Base-by-base conservation (phyloP, 2,329 filamentous ascomycete genomes). In the Diaporthe ilicicola region DNA sequence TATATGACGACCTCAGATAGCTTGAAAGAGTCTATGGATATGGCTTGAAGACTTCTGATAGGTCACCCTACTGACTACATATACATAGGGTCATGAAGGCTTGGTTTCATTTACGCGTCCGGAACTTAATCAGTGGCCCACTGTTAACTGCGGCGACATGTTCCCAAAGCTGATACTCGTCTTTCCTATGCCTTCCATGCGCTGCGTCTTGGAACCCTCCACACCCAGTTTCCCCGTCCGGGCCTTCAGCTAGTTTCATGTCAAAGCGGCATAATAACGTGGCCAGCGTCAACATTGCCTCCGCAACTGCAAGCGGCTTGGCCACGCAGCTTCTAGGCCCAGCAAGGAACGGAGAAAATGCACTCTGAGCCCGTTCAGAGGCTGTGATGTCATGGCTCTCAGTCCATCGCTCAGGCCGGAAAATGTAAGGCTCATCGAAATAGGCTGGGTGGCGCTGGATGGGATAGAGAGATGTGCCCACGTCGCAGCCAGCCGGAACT, bases 91-190 rank as follows among this genome's bases (percentile, higher is more conserved):
- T 44, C 39, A 9, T 13, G 5, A 27, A 29, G 5, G 19, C 17
- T 22, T 46, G 17, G 24, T 15, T n/a, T 32, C n/a, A 46, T 32
- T 29, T n/a, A 9, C 39, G 56, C n/a, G 44, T 39, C 17, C 39
- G 19, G 19, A 46, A 61, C 19, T 22, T 37, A 29, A 61, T 13
- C 17, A 61, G 17, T 0, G 56, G 56, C 1, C 56, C 56, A 13
- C 29, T 29, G n/a, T 61, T 61, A 39, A 61, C 56, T 2, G 56
- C 56, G 17, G 56, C 56, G 9, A 61, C 56, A 3, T 61, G 56
- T 46, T 61, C 56, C 56, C 56, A 61, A 61, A 61, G 37, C 56
- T 61, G 56, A 32, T 61, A 61, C 39, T 61, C 56, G 5, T 61
- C 56, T 19, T 46, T 61, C 10, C 29, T 46, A 6, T 17, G 39